phyloP scores from a whole-genome alignment of 257 asterid species.

The Solanum phureja region DNA sequence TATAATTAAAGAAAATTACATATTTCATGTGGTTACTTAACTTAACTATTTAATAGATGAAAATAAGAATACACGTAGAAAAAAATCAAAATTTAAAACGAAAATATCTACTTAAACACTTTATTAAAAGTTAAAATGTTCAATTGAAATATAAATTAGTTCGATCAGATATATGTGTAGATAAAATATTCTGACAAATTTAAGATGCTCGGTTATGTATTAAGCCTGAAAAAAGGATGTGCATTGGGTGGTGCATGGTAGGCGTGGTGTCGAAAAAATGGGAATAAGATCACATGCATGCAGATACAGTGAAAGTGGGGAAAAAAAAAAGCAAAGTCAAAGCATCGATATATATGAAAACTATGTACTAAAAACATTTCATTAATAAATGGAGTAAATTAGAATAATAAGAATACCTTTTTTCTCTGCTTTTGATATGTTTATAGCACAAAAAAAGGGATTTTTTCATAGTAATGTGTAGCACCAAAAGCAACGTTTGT shows the following conservation, averaged over 20 bases:
- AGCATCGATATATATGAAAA: not conserved
- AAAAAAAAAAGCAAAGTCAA: not conserved
- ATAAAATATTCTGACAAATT: not conserved
- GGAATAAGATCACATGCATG: not conserved
- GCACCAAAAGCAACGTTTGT: not conserved
- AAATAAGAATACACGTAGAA: not conserved
- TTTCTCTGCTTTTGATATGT: not conserved
- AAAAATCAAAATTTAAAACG: not conserved
- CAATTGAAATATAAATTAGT: not conserved
- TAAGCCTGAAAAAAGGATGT: not conserved
- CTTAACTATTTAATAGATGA: not conserved
- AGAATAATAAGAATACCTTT: not conserved
- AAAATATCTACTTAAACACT: not conserved
- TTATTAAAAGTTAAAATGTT: no score
- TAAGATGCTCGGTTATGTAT: not conserved
- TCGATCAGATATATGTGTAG: not conserved
- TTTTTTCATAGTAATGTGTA: not conserved
- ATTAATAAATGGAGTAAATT: not conserved
- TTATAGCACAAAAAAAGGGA: not conserved
- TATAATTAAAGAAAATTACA: not conserved
- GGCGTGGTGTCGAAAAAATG: not conserved
- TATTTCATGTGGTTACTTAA: not conserved
- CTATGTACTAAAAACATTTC: not conserved
- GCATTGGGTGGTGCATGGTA: not conserved
- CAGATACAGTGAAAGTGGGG: not conserved